phyloP scores from a whole-genome alignment of 2,329 filamentous ascomycete species.

The Alternaria burnsii region DNA sequence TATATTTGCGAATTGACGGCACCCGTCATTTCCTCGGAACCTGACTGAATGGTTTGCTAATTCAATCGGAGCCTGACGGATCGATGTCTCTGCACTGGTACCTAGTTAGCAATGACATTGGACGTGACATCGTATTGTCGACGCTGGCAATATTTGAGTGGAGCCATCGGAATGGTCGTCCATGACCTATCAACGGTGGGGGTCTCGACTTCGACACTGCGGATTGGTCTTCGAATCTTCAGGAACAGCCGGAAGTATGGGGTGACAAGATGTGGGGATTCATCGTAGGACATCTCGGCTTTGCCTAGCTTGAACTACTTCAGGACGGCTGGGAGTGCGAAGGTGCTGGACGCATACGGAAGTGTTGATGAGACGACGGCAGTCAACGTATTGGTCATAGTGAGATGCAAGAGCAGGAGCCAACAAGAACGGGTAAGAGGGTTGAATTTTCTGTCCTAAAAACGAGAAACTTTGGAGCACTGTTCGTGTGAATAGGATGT shows the following conservation, averaged over 20 bases:
- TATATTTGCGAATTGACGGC: not conserved
- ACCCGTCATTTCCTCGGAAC: not conserved
- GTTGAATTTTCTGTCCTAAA: not conserved
- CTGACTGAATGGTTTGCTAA: not conserved
- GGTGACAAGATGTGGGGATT: not conserved
- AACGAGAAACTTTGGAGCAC: not conserved
- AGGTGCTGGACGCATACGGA: not conserved
- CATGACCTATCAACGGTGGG: not conserved
- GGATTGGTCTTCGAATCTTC: not conserved
- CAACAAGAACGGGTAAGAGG: not conserved
- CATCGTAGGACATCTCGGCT: not conserved
- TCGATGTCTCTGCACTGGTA: not conserved
- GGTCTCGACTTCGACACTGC: not conserved
- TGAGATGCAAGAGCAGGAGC: not conserved
- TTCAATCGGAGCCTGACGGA: not conserved
- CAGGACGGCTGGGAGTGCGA: not conserved
- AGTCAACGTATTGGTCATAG: not conserved
- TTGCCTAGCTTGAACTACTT: no score
- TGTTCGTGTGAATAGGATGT: not conserved
- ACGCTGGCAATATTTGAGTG: not conserved
- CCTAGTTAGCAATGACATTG: not conserved
- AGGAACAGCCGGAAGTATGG: not conserved
- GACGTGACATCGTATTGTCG: not conserved
- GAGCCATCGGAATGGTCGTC: not conserved
- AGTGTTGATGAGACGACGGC: not conserved